Evolutionary conservation across 768 basidiomycete genomes (phyloP), one percentile per base, ranked within the genome.

Genomic region (Calocera cornea): DNA sequence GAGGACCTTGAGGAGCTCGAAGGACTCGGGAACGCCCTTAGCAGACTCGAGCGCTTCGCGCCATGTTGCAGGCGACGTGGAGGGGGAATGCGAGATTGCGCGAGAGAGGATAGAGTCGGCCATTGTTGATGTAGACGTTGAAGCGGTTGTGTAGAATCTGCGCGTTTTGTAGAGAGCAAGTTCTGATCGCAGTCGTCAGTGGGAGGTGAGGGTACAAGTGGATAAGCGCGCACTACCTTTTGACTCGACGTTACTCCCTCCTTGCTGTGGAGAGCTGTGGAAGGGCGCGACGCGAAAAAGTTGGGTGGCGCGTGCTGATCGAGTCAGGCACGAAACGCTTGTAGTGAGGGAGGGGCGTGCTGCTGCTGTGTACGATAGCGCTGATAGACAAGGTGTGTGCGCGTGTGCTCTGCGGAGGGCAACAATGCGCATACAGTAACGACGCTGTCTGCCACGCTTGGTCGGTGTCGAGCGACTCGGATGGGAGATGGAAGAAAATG

Each of bases 1-100:
- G 71, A 95, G 87, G 63, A 89, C 90, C 77, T 93, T 94, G 75
- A 89, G 83, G 72, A 91, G 81, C 75, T 89, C 84, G 73, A 87
- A 90, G 19, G 64, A 67, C 17, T 60, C n/a, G 22, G 71, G 69
- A 29, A 71, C 64, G 14, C 81, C 78, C 41, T 81, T 71, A 64
- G 77, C 76, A 7, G 83, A 80, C 69, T 82, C 79, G 72, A 97
- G 78, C 49, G 87, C 84, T 49, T 86, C 86, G 70, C 84, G 84
- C 93, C 93, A 95, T 50, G 85, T 78, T 0, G 84, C 82, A 1
- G 88, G 91, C 50, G 89, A 89, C 67, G 80, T 83, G 1, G 89
- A 83, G 29, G 83, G 78, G 5, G 77, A 76, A 74, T 95, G 92
- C 40, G 78, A 75, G 44, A 90, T 27, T 27, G 54, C 54, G 54